phyloP scores from a whole-genome alignment of 1,139 yeast species.

The Eremothecium cymbalariae region DNA sequence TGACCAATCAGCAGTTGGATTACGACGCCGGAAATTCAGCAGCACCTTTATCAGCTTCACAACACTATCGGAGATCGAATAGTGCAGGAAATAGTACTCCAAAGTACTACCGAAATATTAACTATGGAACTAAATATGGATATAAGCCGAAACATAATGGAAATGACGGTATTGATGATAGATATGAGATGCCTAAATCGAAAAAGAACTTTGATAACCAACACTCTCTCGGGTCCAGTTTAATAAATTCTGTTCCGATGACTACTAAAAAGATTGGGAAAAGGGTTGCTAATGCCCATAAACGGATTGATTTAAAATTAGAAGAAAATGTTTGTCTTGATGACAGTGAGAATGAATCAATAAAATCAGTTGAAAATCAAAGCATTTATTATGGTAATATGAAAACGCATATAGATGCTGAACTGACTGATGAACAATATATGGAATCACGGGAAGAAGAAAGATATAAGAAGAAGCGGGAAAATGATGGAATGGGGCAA shows the following conservation, averaged over 20 bases:
- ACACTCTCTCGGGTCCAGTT: conserved; percentile 22
- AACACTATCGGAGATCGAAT: conserved; percentile 3
- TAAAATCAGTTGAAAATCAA: neutral
- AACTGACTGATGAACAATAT: neutral
- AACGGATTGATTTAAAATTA: conserved; percentile 11
- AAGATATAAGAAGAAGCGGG: too few relatives aligned
- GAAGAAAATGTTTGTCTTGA: conserved; percentile 5
- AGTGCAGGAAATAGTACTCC: conserved; percentile 3
- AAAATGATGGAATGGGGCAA: neutral
- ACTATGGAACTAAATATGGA: conserved; percentile 2
- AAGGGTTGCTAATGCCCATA: conserved; percentile 15
- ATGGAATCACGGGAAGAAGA: neutral
- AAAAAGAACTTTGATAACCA: conserved; percentile 11
- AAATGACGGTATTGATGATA: conserved; percentile 5
- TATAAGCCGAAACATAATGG: conserved; percentile 1
- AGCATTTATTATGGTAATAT: neutral
- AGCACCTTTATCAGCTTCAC: conserved; percentile 1
- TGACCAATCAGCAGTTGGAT: conserved; percentile 1
- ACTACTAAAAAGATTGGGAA: conserved; percentile 24
- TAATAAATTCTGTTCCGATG: conserved; percentile 27
- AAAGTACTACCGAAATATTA: conserved; percentile 2
- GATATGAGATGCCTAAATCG: conserved; percentile 8
- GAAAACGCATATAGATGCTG: neutral
- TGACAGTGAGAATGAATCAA: conserved; percentile 4
- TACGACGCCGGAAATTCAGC: conserved; percentile 5